Base-by-base conservation (phyloP, 1,284 basidiomycete species). In the Bjerkandera adusta region DNA sequence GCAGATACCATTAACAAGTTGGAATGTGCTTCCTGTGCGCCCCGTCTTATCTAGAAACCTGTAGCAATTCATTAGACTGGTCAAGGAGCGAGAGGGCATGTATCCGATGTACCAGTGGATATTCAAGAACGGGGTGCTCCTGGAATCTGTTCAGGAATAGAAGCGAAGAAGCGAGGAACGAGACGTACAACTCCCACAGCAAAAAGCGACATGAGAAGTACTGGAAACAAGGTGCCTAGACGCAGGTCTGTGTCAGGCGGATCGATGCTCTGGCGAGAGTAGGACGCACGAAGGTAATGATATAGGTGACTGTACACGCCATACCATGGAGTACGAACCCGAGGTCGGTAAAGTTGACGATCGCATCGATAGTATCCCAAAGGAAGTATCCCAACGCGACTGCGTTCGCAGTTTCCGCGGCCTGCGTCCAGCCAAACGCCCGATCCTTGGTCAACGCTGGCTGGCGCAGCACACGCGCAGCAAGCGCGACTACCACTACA, bases 61-160 rank as follows among this genome's bases (percentile, higher is more conserved):
- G 25, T 33, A 37, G 8, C 12, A 3, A 8, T 6, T 29, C 41
- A 21, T 8, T 7, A 43, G n/a, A 33, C 11, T 8, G 24, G 29
- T 10, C 29, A 10, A 30, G 10, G 16, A 13, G n/a, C 12, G 8
- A 36, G 21, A 1, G 6, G 13, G 13, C 22, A 20, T 30, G 29
- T 30, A 15, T 10, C n/a, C 29, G 10, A 30, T 30, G 16, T 49
- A 85, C 85, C 85, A 87, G 53, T 89, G 85, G 49, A 83, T 77
- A 58, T 90, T 85, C 49, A 90, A 68, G 65, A 90, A 89, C 46
- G 88, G 74, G 0, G 88, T 90, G 71, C 82, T 85, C 64, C 81
- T 83, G 49, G n/a, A 18, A 25, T 16, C 5, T 16, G 41, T 18
- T 20, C 11, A 38, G 40, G 42, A 21, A 46, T 33, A 12, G 26